Evolutionary conservation across 1,284 basidiomycete genomes (phyloP), one percentile per base, ranked within the genome.

Genomic region (Lignosus rhinocerotis): DNA sequence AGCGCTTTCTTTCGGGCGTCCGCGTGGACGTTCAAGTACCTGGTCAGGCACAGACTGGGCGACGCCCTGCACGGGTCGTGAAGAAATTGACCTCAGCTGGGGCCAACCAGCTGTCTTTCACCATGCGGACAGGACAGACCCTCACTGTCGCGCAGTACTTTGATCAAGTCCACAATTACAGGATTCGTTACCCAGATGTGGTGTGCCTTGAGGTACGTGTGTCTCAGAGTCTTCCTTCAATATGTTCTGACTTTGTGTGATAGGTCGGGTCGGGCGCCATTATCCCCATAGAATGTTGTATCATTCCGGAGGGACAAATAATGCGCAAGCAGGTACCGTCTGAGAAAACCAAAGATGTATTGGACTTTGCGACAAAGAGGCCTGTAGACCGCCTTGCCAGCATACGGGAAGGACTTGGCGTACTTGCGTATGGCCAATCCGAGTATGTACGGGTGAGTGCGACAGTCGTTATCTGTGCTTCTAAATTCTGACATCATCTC

Each of bases 271-370:
- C 78, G 39, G 87, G 86, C 2, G 87, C 88, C 0, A 70, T 87
- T 46, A 78, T 90, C 16, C 88, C 90, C 0, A 67, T 90, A 2
- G 90, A 92, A 67, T 69, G 87, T 1, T 91, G 89, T 66, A 72
- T 65, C 0, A 84, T 92, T 4, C 79, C 80, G 0, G 73, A 80
- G 0, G 90, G 90, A 0, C 90, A 92, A 64, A 85, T 90, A 47
- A 86, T 90, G 81, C 78, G 85, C 42, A 88, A 87, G 65, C 86
- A 87, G 61, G 78, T 92, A 1, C 88, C 89, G 0, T 75, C 84
- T 0, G 84, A 89, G 58, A 83, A 84, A 66, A 87, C 84, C 0
- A 83, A 80, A 56, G 79, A 83, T 8, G 84, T 91, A 8, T 76
- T 90, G 1, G 80, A 82, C 0, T 92, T 92, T 66, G 84, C 90